Base-by-base conservation (phyloP, 352 stramenopile species). In the Chrysophaeum taylorii region DNA sequence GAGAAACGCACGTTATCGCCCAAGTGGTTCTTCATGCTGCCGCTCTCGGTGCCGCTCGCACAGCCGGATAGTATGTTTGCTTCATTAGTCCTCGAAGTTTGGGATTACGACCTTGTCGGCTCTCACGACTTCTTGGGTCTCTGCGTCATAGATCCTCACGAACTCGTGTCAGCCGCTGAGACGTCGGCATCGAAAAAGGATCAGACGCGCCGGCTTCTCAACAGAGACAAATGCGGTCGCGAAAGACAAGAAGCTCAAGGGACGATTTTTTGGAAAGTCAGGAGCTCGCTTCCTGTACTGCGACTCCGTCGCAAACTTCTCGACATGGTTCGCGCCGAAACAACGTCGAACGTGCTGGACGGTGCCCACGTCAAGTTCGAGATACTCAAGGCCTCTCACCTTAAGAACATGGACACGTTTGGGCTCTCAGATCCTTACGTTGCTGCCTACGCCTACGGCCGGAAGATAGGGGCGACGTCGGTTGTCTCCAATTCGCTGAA, bases 291-390 rank as follows among this genome's bases (percentile, higher is more conserved):
- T 31, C 15, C 57, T 7, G 27, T 66, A 5, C n/a, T 18, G 2
- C 2, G 2, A 2, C 57, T 66, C 12, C 57, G 57, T 9, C 9
- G 35, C 2, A 31, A 18, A 16, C 57, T 66, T 36, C 16, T 23
- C 2, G 4, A 45, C 5, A 4, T 2, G 2, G 5, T 66, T 9
- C 1, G 1, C 12, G 15, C 41, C 2, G 2, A 9, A 7, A 2
- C 35, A 4, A 66, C 57, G 57, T 9, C 15, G 12, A 66, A 66
- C 36, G 9, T 12, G 2, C 36, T 66, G 16, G 57, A 66, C n/a
- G 57, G 57, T 9, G 18, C 33, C 14, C 29, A 4, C 33, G 57
- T 66, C 57, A 66, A 66, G 57, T 66, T 66, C n/a, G 31, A 45
- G 31, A n/a, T 66, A 18, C 18, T 45, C 12, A 15, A 7, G 2